A percentile compares a stretch with the other conserved stretches of the same genome.
These are phyloP conservation scores for Gillenia trifoliata DNA, from an alignment of 306 rosid species.

Conservation along the genomic window DNA sequence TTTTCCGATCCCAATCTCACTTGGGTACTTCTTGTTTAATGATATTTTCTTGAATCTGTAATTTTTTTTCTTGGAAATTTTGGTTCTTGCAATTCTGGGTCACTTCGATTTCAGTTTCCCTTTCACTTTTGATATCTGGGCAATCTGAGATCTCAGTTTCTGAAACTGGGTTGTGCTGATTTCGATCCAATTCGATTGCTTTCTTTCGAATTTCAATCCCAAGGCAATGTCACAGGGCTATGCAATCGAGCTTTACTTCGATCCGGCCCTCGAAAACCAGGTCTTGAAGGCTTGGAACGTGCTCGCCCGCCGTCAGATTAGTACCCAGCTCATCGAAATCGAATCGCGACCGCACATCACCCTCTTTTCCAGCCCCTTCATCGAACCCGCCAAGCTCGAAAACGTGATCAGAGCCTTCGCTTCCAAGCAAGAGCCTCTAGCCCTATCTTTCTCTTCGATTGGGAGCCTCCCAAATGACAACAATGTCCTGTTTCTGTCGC, in stretches of 20 bases:
- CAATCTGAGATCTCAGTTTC: slow-evolving; percentile 30
- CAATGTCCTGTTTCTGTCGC: slow-evolving; percentile 71
- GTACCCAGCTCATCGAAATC: slow-evolving; percentile 76
- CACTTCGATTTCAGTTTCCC: background rate
- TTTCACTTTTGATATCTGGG: slow-evolving; percentile 3
- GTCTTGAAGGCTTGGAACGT: slow-evolving; percentile 96
- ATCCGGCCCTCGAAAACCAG: slow-evolving; percentile 91
- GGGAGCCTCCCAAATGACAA: slow-evolving; percentile 52
- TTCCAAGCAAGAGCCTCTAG: slow-evolving; percentile 64
- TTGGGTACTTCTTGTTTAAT: background rate
- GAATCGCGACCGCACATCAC: slow-evolving; percentile 97
- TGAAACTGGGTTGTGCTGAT: slow-evolving; percentile 22
- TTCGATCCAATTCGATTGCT: slow-evolving; percentile 3
- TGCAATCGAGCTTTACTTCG: slow-evolving; percentile 89
- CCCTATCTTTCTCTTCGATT: slow-evolving; percentile 62
- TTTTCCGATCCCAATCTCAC: slow-evolving; percentile 8
- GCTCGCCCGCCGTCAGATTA: slow-evolving; percentile 84
- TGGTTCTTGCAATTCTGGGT: slow-evolving; percentile 6
- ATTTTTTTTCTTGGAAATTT: background rate
- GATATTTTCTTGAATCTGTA: background rate
- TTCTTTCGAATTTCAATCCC: slow-evolving; percentile 3
- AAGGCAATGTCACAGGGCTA: slow-evolving; percentile 69
- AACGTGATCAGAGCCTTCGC: slow-evolving; percentile 44
- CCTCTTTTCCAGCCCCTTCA: slow-evolving; percentile 55
- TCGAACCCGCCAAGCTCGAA: slow-evolving; percentile 63